Base-by-base conservation (phyloP, 2,329 filamentous ascomycete genomes). In the Xylaria hypoxylon region DNA sequence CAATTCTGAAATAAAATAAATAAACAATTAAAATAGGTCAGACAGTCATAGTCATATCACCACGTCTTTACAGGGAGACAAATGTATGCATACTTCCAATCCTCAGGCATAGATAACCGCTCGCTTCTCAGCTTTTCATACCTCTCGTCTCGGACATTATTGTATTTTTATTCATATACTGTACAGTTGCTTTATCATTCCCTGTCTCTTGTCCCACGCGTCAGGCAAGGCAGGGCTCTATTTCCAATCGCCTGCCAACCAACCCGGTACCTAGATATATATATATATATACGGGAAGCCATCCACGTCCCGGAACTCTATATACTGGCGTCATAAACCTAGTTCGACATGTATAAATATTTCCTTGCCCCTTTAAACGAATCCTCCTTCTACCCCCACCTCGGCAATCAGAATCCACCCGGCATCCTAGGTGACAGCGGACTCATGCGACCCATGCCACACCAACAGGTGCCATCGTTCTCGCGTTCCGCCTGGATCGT, bases 401-500 rank as follows among this genome's bases (percentile, higher is more conserved):
- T n/a, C 11, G n/a, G 19, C 8, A 22, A 57, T 53, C 40, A 68
- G 13, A 68, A 68, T 10, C 33, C 35, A 10, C 40, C 55, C n/a
- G 65, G 65, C n/a, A 59, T 7, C 35, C 69, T 77, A 10, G 72
- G 68, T 60, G 74, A 75, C 31, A 79, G 58, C 40, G 77, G 75
- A 55, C 74, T 77, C 47, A 72, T 62, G 51, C 80, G 75, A 17
- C 78, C 81, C 65, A 80, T 80, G 7, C 82, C 83, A 70, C 88
- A 90, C 88, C 88, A 90, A 72, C 88, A 90, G 22, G 80, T 83
- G 45, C 78, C 76, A 64, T 97, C 93, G 0, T 92, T 92, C 74
- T 97, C 93, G 52, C 90, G 84, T 79, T 97, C 95, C 1, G 97
- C 92, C 79, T 97, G 95, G 5, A 97, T 87, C 28, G 96, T 89